Base-by-base conservation (phyloP, 345 rosid genomes). In the Mallotus nudiflorus region DNA sequence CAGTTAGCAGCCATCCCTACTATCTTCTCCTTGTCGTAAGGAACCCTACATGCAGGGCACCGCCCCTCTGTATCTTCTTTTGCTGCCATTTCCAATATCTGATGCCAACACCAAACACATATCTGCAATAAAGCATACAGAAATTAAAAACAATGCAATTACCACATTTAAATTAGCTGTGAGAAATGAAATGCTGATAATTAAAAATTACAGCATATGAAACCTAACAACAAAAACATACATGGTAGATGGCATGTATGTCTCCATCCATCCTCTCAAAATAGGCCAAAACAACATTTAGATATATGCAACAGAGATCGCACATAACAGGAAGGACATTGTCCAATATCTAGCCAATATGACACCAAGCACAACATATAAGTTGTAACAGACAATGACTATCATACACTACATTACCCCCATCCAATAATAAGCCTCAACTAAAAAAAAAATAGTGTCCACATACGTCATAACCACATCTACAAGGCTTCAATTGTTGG, bases 41-140 rank as follows among this genome's bases (percentile, higher is more conserved):
- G 83, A 31, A 76, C 31, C 54, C 96, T 97, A 56, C 98, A 93
- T 51, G 98, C 98, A 7, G 98, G 98, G 80, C 98, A 93, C 33
- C 90, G 88, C 49, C 98, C 98, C 70, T 88, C 97, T 9, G 86
- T 65, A 2, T 82, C 88, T 82, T 88, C 92, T 85, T 91, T 93
- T 83, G 91, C 98, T 50, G 98, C 97, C 97, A 93, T 91, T 63
- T 93, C 92, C 91, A 88, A 87, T 31, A 93, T 81, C 59, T 91
- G 97, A 81, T 91, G 91, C 98, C 98, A 93, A 66, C 98, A 93
- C 97, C 98, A 93, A 63, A 93, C 94, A 81, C 98, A 93, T 62
- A 93, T 83, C 98, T 93, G 77, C 53, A 73, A 65, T 18, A 14
- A 58, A 49, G 50, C 58, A 42, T 18, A 57, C 19, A 58, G 49